Conservation (phyloP, 257 asterid genomes). For the Voacanga thouarsii region DNA sequence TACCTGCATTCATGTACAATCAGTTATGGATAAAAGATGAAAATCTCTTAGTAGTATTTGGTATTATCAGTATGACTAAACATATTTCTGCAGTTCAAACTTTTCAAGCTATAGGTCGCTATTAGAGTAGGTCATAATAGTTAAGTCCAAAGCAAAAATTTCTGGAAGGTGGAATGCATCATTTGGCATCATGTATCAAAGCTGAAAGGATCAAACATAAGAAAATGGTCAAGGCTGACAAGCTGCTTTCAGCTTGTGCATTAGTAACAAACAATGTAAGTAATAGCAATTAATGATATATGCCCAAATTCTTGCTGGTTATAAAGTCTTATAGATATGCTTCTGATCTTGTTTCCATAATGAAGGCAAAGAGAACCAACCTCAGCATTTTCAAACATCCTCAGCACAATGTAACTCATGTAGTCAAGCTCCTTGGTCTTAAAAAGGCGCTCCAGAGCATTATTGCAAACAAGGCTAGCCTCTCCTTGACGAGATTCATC, state of each 20-base stretch:
- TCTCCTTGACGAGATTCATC: conserved; percentile 93
- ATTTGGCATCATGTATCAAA: too few relatives aligned
- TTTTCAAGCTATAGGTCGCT: neutral
- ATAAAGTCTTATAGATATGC: neutral
- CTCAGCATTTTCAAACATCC: conserved; percentile 88
- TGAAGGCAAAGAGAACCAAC: conserved; percentile 40
- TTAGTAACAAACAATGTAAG: neutral
- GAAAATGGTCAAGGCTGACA: neutral
- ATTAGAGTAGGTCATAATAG: neutral
- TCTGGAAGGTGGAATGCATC: neutral
- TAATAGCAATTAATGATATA: too few relatives aligned
- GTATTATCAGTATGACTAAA: neutral
- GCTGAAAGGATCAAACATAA: too few relatives aligned
- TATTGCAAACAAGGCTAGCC: conserved; percentile 74
- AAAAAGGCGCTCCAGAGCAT: conserved; percentile 74
- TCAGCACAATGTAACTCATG: conserved; percentile 92
- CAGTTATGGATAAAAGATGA: neutral
- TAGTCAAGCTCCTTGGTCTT: conserved; percentile 93
- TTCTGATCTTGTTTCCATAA: neutral
- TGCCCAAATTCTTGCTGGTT: neutral
- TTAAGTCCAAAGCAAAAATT: neutral
- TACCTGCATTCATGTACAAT: conserved; percentile 48
- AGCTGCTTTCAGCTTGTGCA: neutral
- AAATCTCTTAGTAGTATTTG: neutral
- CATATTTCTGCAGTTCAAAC: neutral